Base-by-base conservation (phyloP, 495 filamentous ascomycete species). In the Neurospora intermedia region DNA sequence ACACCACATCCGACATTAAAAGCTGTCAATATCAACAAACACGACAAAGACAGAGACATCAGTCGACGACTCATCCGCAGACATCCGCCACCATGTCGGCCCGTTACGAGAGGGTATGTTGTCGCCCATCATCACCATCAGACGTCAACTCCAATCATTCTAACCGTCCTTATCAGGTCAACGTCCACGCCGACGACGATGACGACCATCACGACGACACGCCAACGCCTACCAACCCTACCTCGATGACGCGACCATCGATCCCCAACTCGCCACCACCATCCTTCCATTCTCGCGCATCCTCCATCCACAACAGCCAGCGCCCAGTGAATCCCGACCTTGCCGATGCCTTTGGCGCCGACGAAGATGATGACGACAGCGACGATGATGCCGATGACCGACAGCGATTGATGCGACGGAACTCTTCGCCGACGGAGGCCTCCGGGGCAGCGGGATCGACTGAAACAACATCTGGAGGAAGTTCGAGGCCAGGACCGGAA, bases 251-350 rank as follows among this genome's bases (percentile, higher is more conserved):
- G 43, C 81, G 75, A 72, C 80, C 76, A 72, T 80, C 85, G 39
- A 89, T 91, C 70, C 92, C 94, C 31, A 89, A 86, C 78, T 98
- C 96, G 72, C 94, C 96, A 59, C 94, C 96, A 23, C 96, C 96
- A 27, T 98, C 96, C 11, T 99, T 98, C 81, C 93, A 88, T 77
- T 98, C 94, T 48, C 89, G 92, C 71, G 89, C 90, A 1, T 92
- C 93, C 2, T 97, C 94, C 8, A 88, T 89, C 42, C 86, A 69
- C 42, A 88, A 70, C 85, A 87, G 48, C 85, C 86, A 77, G 85
- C 87, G 62, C 76, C 70, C 31, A 0, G 89, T 93, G 35, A 90
- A 96, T 74, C 85, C 91, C 74, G 91, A 91, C 5, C 86, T 98
- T 46, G 93, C 91, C 71, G 96, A 98, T 80, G 93, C 96, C 2